Percentiles rank a stretch among this genome's conserved stretches.
phyloP scores from a whole-genome alignment of 768 basidiomycete species.

The Vishniacozyma victoriae region DNA sequence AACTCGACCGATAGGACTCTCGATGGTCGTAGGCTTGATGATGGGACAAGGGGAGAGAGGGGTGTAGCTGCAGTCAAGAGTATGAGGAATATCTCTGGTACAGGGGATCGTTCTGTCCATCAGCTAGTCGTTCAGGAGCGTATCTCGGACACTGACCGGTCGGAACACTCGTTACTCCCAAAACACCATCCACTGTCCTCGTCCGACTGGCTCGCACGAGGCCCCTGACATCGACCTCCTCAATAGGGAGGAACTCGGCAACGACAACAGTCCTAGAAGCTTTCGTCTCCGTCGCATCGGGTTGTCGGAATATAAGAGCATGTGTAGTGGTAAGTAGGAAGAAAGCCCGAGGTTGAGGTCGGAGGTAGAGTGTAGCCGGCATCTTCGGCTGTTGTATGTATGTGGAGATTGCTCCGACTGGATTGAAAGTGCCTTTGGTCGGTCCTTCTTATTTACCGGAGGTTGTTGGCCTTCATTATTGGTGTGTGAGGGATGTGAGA shows the following conservation, averaged over 20 bases:
- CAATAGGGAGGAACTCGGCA: constrained; percentile 74
- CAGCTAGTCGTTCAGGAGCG: constrained; percentile 3
- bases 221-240: constrained; percentile 63
- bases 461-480: too few relatives aligned
- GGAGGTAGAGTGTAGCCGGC: constrained; percentile 42
- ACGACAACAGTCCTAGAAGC: constrained; percentile 52
- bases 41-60: constrained; percentile 55
- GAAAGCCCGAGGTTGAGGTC: constrained; percentile 34
- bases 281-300: constrained; percentile 29
- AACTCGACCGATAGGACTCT: constrained; percentile 80
- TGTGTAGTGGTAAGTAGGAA: constrained; percentile 37
- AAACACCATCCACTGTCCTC: constrained; percentile 66
- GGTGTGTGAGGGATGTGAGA: too few relatives aligned
- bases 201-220: constrained; percentile 65
- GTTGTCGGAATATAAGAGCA: constrained; percentile 42
- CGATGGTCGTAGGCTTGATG: constrained; percentile 60
- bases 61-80: constrained; percentile 68
- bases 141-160: constrained; percentile 33
- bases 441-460: too few relatives aligned
- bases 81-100: constrained; percentile 64
- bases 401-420: too few relatives aligned
- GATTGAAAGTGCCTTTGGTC: too few relatives aligned
- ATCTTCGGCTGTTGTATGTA: too few relatives aligned
- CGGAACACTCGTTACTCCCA: constrained; percentile 55
- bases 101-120: constrained; percentile 29